A percentile compares a stretch with the other conserved stretches of the same genome.
Evolutionary conservation across 1,139 yeast species (phyloP).

Genomic region (Yamadazyma sp.): DNA sequence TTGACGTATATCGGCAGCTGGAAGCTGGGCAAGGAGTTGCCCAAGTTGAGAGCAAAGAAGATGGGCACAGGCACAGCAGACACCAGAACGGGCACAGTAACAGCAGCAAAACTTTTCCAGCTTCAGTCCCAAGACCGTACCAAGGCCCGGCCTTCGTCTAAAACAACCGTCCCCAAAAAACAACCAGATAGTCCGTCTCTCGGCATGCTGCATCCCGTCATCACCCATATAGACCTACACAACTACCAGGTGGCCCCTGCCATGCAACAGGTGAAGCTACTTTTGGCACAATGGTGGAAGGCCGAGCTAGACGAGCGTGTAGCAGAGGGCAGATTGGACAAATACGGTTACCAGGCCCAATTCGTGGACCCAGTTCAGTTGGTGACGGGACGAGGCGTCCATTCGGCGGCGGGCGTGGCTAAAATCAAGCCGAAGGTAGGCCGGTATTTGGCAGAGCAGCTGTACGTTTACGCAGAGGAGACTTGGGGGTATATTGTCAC

Average conservation of each 20-base stretch:
- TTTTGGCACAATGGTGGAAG: conserved; percentile 55
- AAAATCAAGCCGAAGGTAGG: conserved; percentile 42
- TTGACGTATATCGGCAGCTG: conserved; percentile 6
- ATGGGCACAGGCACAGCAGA: neutral
- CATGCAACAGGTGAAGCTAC: conserved; percentile 26
- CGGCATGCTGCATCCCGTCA: neutral
- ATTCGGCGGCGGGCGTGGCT: conserved; percentile 53
- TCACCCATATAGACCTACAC: conserved; percentile 49
- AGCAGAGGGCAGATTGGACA: conserved; percentile 32
- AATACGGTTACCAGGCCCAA: conserved; percentile 27
- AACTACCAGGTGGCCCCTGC: conserved; percentile 48
- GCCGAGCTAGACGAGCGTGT: conserved; percentile 44
- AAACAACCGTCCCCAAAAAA: too few species aligned
- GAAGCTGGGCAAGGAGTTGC: neutral
- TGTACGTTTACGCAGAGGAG: conserved; percentile 45
- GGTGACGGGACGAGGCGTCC: conserved; percentile 65
- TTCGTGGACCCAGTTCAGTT: conserved; percentile 40
- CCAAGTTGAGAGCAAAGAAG: conserved; percentile 3
- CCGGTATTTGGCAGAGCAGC: conserved; percentile 28
- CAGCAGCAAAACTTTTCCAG: too few species aligned
- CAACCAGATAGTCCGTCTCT: too few species aligned
- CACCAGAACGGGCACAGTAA: neutral
- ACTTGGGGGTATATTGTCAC: conserved; percentile 43
- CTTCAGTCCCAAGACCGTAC: neutral
- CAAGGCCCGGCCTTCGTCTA: too few species aligned